Evolutionary conservation across 768 basidiomycete genomes (phyloP).

Genomic region (Auricularia auricula-judae): DNA sequence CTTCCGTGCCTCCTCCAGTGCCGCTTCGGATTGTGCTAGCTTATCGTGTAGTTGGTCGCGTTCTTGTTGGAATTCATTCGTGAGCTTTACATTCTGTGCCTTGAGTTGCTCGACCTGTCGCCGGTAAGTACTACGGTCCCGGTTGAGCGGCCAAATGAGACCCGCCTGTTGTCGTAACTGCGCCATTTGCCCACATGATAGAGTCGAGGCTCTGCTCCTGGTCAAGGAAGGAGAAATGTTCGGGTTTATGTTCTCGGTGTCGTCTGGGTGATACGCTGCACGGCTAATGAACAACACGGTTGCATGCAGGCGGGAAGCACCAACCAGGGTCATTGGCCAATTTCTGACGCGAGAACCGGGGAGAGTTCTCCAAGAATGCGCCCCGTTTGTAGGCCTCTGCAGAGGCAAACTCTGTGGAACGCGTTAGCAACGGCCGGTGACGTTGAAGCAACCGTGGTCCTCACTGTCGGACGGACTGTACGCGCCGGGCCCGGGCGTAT

Average conservation of each 20-base stretch:
- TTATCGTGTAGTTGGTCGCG: neutral
- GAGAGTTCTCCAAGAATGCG: constrained; percentile 46
- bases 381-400: constrained; percentile 43
- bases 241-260: neutral
- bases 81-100: neutral
- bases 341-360: constrained; percentile 38
- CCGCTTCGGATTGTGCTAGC: neutral
- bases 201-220: neutral
- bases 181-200: neutral
- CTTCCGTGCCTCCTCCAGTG: neutral
- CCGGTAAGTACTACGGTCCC: neutral
- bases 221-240: neutral
- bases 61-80: neutral
- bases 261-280: neutral
- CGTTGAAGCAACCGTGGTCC: neutral
- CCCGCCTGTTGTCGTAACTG: neutral
- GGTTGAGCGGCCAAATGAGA: neutral
- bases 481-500: constrained; percentile 41
- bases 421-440: neutral
- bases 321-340: constrained; percentile 31
- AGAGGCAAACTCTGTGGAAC: neutral
- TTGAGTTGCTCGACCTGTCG: neutral
- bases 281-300: neutral
- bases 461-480: constrained; percentile 35
- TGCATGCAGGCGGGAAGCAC: constrained; percentile 1